phyloP scores from a whole-genome alignment of 139 green algal species.

The Chlamydomonas sphaeroides region DNA sequence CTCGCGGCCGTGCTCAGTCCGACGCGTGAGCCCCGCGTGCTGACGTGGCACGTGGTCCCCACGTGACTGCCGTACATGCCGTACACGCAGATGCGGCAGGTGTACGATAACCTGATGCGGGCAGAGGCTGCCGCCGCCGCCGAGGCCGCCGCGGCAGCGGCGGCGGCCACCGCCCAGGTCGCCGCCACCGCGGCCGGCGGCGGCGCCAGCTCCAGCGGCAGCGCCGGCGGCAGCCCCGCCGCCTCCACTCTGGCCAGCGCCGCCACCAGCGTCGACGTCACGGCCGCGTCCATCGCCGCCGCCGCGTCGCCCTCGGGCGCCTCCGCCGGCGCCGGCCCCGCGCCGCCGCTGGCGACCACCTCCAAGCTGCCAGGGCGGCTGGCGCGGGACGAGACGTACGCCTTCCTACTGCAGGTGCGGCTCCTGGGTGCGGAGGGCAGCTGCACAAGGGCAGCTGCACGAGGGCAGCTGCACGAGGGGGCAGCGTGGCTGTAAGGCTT shows the following conservation, averaged over 20 bases:
- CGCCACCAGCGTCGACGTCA: not conserved
- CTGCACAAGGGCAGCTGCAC: too few species aligned
- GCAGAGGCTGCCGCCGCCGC: not conserved
- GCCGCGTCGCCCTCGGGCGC: not conserved
- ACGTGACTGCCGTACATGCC: too few species aligned
- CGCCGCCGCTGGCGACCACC: not conserved
- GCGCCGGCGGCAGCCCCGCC: not conserved
- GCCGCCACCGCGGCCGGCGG: not conserved
- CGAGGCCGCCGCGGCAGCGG: not conserved
- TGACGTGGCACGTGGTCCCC: too few species aligned
- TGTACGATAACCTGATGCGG: slow-evolving; percentile 33
- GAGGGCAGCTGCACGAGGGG: too few species aligned
- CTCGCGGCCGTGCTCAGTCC: too few species aligned
- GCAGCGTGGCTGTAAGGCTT: too few species aligned
- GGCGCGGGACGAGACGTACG: slow-evolving; percentile 36
- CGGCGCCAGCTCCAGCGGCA: not conserved
- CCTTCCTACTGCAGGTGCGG: slow-evolving; percentile 35
- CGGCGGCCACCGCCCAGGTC: not conserved
- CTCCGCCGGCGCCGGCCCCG: too few species aligned
- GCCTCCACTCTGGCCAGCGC: not conserved
- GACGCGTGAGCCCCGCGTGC: too few species aligned
- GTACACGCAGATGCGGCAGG: slow-evolving; percentile 18
- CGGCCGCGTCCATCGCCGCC: not conserved
- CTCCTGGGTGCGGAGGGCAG: too few species aligned
- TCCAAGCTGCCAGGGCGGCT: not conserved